Conservation (phyloP, 257 asterid species). For the Datura wrightii region DNA sequence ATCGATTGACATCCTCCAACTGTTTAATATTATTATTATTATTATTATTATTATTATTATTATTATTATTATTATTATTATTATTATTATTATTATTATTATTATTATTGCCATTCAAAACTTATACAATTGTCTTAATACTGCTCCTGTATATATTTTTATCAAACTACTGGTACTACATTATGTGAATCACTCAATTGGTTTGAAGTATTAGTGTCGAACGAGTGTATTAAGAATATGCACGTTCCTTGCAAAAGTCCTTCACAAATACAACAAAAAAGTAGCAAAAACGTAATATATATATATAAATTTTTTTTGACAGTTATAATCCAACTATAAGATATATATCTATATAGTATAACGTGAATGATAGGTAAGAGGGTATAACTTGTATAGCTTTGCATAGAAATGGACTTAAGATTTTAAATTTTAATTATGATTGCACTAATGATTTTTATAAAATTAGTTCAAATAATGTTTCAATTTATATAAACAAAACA, state of each 20-base stretch:
- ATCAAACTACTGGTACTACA: no score
- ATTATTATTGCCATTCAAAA: neutral
- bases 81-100: no score
- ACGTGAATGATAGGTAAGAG: neutral
- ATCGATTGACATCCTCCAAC: neutral
- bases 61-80: no score
- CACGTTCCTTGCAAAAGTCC: neutral
- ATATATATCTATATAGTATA: neutral
- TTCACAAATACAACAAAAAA: neutral
- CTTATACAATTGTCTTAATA: neutral
- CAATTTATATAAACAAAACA: neutral
- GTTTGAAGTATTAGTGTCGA: neutral
- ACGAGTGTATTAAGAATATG: no score
- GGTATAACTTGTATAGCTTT: neutral
- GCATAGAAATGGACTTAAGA: no score
- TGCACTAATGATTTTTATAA: neutral
- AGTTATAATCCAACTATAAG: no score
- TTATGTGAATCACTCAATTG: no score
- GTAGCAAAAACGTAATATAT: no score
- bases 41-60: no score
- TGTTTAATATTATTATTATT: no score
- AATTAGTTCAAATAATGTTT: neutral
- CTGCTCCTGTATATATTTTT: neutral
- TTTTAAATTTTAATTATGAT: no score
- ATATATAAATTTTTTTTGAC: neutral